Evolutionary conservation across 768 basidiomycete genomes (phyloP), one percentile per base, ranked within the genome.

Genomic region (Psilocybe cubensis): DNA sequence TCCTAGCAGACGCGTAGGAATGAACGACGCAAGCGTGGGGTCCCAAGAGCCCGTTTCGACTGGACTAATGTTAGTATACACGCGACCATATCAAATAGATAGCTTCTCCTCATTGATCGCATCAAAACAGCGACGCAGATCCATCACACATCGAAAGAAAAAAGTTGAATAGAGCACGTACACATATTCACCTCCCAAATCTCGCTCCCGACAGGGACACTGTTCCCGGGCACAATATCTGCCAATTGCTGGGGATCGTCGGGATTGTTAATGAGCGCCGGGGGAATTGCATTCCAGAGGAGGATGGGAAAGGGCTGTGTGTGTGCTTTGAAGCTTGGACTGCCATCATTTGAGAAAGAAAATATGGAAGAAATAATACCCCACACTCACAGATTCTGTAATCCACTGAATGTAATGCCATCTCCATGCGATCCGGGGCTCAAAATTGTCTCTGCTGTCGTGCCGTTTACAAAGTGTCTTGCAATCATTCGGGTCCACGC

Each of bases 11-110:
- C 29, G 31, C 14, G 57, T 58, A 3, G 57, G 57, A 12, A 58
- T 58, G 44, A 58, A 58, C 2, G 57, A 52, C 1, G 31, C 24
- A 2, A 58, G n/a, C 1, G 57, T 46, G n/a, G 57, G 57, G 28
- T 58, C 57, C 57, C 57, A 58, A 18, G 57, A 58, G 21, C 57
- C 57, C 1, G 57, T 58, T 33, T 58, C 57, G 18, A 58, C 57
- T 58, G 25, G 4, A n/a, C n/a, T 14, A 18, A 44, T n/a, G 31
- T 33, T 33, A 14, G 31, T 2, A 14, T 8, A 33, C 31, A 33
- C 31, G 31, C 31, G 9, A 33, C 8, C 31, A 31, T 7, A 31
- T 8, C 31, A 33, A 14, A 14, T 33, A 33, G 9, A 14, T 14
- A 14, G 2, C 31, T 8, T 8, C 31, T 33, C 31, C 14, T 14